Evolutionary conservation across 2,329 filamentous ascomycete genomes (phyloP).

Genomic region (Metarhizium humberi): DNA sequence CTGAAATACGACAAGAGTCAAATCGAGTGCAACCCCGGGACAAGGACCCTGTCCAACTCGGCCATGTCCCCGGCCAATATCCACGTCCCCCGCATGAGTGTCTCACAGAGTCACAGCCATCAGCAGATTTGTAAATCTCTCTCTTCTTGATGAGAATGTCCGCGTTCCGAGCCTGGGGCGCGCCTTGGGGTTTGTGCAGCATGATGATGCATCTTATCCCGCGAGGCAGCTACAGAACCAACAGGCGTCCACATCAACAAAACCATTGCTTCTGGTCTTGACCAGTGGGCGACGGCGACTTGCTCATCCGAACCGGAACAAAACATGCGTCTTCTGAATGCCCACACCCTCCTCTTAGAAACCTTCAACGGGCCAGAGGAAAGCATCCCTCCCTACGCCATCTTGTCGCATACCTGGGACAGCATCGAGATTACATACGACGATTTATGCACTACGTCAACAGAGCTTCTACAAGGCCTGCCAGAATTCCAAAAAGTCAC

Average conservation of each 20-base stretch:
- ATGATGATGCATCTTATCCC: no score
- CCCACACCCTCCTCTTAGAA: neutral
- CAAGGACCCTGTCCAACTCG: no score
- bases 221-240: no score
- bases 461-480: neutral
- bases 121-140: no score
- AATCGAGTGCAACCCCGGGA: no score
- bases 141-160: no score
- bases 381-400: slow-evolving; percentile 15
- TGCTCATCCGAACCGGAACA: neutral
- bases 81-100: no score
- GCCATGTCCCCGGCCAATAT: no score
- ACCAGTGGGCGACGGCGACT: neutral
- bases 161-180: no score
- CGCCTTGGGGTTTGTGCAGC: no score
- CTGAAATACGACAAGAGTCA: no score
- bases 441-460: slow-evolving; percentile 7
- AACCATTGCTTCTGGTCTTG: neutral
- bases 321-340: slow-evolving; percentile 6
- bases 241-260: neutral
- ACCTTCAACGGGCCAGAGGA: slow-evolving; percentile 3
- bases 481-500: slow-evolving; percentile 14
- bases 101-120: no score
- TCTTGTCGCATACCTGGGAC: slow-evolving; percentile 21
- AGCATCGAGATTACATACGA: slow-evolving; percentile 16